Percentiles rank a stretch among this genome's conserved stretches.
These are phyloP conservation scores for Geotrichum reessii DNA, from an alignment of 1,139 yeast genomes.

Conservation along the genomic window DNA sequence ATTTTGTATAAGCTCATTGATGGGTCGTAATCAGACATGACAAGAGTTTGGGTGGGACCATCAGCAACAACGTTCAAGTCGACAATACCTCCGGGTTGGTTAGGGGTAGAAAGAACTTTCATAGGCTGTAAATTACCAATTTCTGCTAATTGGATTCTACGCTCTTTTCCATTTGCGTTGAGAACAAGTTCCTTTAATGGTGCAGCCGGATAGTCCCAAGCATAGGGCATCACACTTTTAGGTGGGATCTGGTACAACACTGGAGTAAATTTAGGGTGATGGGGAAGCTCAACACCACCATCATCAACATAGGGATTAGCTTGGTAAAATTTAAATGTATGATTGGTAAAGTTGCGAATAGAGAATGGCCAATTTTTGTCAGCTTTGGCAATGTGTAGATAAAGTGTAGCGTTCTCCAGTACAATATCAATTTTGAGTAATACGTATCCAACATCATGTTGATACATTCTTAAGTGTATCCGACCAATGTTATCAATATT, in stretches of 20 bases:
- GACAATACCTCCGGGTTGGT: slow-evolving; percentile 46
- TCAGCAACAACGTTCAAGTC: slow-evolving; percentile 93
- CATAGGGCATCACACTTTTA: slow-evolving; percentile 93
- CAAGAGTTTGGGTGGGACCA: slow-evolving; percentile 87
- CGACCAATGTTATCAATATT: slow-evolving; percentile 79
- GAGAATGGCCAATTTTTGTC: slow-evolving; percentile 87
- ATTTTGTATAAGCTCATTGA: slow-evolving; percentile 64
- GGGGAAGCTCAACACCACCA: slow-evolving; percentile 50
- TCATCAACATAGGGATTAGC: slow-evolving; percentile 74
- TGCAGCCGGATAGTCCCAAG: slow-evolving; percentile 97
- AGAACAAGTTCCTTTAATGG: slow-evolving; percentile 72
- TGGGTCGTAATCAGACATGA: slow-evolving; percentile 78
- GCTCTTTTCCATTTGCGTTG: slow-evolving; percentile 61
- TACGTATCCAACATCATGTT: slow-evolving; percentile 58
- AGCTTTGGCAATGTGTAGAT: slow-evolving; percentile 68
- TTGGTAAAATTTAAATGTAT: slow-evolving; percentile 80
- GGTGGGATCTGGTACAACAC: slow-evolving; percentile 77
- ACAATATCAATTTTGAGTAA: slow-evolving; percentile 67
- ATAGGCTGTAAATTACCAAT: slow-evolving; percentile 88
- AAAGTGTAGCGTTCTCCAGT: slow-evolving; percentile 75
- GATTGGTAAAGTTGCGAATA: slow-evolving; percentile 78
- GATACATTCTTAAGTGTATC: slow-evolving; percentile 62
- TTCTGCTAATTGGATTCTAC: slow-evolving; percentile 81
- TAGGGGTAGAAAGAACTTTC: slow-evolving; percentile 42
- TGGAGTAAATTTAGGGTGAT: slow-evolving; percentile 37